Evolutionary conservation across 2,329 filamentous ascomycete species (phyloP).

Genomic region (Lachnellula subtilissima): DNA sequence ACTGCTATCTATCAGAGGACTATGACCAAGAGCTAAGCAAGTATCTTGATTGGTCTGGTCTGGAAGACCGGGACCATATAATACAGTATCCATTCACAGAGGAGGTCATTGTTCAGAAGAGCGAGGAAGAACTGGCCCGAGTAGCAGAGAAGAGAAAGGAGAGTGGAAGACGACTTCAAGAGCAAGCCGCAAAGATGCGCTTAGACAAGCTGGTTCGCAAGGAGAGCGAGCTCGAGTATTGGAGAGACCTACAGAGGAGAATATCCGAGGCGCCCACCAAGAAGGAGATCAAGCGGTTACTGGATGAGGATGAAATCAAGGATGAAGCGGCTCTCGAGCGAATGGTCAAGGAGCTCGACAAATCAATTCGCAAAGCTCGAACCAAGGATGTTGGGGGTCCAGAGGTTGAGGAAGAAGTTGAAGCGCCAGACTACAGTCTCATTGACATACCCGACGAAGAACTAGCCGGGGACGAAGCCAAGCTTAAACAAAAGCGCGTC

Average conservation of each 20-base stretch:
- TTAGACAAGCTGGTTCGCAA: conserved; percentile 93
- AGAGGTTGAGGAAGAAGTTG: conserved; percentile 71
- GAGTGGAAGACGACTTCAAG: conserved; percentile 82
- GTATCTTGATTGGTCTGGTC: conserved; percentile 84
- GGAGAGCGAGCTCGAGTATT: conserved; percentile 92
- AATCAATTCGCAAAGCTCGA: conserved; percentile 79
- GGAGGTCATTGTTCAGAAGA: conserved; percentile 85
- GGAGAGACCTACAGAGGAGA: conserved; percentile 72
- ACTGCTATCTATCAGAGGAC: conserved; percentile 82
- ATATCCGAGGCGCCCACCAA: conserved; percentile 73
- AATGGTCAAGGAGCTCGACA: conserved; percentile 82
- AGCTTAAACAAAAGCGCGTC: conserved; percentile 85
- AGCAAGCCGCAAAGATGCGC: conserved; percentile 96
- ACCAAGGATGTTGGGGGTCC: conserved; percentile 88
- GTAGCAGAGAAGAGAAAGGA: conserved; percentile 95
- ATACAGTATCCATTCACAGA: conserved; percentile 94
- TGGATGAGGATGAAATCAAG: conserved; percentile 88
- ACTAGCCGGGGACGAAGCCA: conserved; percentile 70
- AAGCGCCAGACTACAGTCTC: conserved; percentile 79
- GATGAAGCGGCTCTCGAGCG: conserved; percentile 84
- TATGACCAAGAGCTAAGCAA: conserved; percentile 72
- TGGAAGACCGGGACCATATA: conserved; percentile 84
- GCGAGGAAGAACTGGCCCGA: conserved; percentile 83
- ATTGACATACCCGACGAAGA: conserved; percentile 88
- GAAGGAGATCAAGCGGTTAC: conserved; percentile 79